phyloP scores from a whole-genome alignment of 2,329 filamentous ascomycete species.

The Nothophaeocryptopus gaeumannii region DNA sequence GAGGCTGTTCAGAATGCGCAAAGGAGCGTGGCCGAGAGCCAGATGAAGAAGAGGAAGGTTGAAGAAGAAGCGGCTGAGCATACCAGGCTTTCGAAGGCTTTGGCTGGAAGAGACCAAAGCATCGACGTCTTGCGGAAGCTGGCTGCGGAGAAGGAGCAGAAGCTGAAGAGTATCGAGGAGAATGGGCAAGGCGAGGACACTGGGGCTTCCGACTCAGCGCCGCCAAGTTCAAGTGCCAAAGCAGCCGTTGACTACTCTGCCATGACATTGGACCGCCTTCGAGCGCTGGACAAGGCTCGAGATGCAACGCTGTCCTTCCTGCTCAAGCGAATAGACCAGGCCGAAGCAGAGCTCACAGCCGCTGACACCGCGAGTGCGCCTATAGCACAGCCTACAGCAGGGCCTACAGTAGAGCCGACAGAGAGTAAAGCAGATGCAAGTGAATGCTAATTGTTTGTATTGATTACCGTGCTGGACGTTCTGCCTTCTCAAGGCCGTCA shows the following conservation, averaged over 20 bases:
- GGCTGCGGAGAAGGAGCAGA: slow-evolving; percentile 45
- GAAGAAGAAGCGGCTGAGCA: slow-evolving; percentile 33
- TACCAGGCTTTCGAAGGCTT: slow-evolving; percentile 40
- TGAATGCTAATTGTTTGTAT: too few species aligned
- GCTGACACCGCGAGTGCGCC: too few species aligned
- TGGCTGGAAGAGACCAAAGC: slow-evolving; percentile 49
- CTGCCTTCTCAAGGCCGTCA: slow-evolving; percentile 18
- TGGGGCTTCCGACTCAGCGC: not conserved
- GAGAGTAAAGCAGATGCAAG: too few species aligned
- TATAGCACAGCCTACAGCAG: too few species aligned
- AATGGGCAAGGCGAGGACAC: slow-evolving; percentile 1
- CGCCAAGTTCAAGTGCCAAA: slow-evolving; percentile 9
- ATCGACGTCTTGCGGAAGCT: slow-evolving; percentile 48
- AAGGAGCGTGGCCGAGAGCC: slow-evolving; percentile 31
- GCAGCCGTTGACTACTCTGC: slow-evolving; percentile 39
- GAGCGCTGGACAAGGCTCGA: slow-evolving; percentile 48
- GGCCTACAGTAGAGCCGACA: too few species aligned
- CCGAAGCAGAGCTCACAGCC: slow-evolving; percentile 37
- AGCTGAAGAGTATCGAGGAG: slow-evolving; percentile 29
- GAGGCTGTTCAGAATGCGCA: slow-evolving; percentile 47
- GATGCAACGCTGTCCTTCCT: slow-evolving; percentile 54
- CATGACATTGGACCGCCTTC: slow-evolving; percentile 43
- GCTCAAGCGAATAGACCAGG: slow-evolving; percentile 52
- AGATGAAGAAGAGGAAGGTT: slow-evolving; percentile 33
- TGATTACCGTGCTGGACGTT: slow-evolving; percentile 2